Evolutionary conservation across 495 filamentous ascomycete species (phyloP), one percentile per base, ranked within the genome.

Genomic region (Penicillium arizonense): DNA sequence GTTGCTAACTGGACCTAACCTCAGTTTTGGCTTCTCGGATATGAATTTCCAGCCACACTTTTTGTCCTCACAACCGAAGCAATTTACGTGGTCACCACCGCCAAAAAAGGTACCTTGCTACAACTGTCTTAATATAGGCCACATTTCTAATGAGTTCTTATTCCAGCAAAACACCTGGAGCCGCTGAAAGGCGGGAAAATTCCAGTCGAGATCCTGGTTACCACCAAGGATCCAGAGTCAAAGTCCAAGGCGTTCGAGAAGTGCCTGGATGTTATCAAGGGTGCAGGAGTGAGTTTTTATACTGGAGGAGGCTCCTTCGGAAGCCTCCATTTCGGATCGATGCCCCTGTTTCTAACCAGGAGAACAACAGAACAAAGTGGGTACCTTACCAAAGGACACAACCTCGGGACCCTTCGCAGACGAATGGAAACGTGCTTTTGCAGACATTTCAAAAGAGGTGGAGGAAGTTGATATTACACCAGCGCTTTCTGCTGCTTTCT

Each of bases 21-120:
- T 36, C 73, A 98, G 91, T 96, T 97, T 74, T 99, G 94, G 94
- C 80, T 99, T 43, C 82, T 99, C 52, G 94, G 94, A 57, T 99
- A 97, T 78, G 94, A 99, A 66, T 99, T 99, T 62, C 94, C 94
- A 38, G 90, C 94, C 12, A 97, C 94, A 0, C 78, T 97, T 36
- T 87, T 99, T 71, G 78, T 99, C 39, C 80, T 97, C 60, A 97
- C 95, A 9, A 82, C 84, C 44, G 95, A 97, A 47, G 80, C 82
- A 47, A 74, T 97, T 55, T 93, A 91, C 68, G 84, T 97, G 44
- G 86, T 97, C 48, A 97, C 95, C 2, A 97, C 94, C 10, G 85
- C 89, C 16, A 99, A 99, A 74, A 99, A 99, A 84, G 91, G 92
- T 94, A 64, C 52, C 68, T 40, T 14, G 21, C 42, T 53, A 33